A percentile compares a stretch with the other conserved stretches of the same genome.
Evolutionary conservation across 305 asterid genomes (phyloP).

Genomic region (Fraxinus angustifolia): DNA sequence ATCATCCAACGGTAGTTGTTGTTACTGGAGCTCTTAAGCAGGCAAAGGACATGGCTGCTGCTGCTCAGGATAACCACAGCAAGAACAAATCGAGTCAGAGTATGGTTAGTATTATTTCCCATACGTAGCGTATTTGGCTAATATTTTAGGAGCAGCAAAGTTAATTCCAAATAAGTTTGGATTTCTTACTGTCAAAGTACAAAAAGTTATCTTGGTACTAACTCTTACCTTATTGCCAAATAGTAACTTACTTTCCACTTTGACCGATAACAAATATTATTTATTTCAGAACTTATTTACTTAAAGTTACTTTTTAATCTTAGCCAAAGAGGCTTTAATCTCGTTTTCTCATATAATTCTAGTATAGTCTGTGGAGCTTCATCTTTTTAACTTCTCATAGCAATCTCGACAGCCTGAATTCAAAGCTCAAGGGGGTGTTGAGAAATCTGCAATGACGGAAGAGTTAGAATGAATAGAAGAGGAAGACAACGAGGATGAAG

Average conservation of each 20-base stretch:
- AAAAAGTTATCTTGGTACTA: not conserved
- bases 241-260: not conserved
- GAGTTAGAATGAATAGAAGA: slow-evolving; percentile 38
- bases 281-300: not conserved
- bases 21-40: not conserved
- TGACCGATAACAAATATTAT: not conserved
- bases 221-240: not conserved
- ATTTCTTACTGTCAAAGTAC: not conserved
- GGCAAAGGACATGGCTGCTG: not conserved
- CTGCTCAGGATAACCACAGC: slow-evolving; percentile 32
- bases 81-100: slow-evolving; percentile 49
- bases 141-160: not conserved
- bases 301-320: not conserved
- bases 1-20: not conserved
- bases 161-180: not conserved
- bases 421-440: slow-evolving; percentile 34
- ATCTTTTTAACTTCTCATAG: slow-evolving; percentile 19
- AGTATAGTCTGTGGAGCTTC: not conserved
- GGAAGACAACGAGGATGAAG: slow-evolving; percentile 49
- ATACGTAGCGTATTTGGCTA: not conserved
- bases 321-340: not conserved
- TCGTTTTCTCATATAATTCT: not conserved
- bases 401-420: slow-evolving; percentile 45
- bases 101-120: slow-evolving; percentile 24
- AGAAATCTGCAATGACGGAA: slow-evolving; percentile 40